Base-by-base conservation (phyloP, 371 early-diverging fungal species). In the Sporodiniella umbellata region DNA sequence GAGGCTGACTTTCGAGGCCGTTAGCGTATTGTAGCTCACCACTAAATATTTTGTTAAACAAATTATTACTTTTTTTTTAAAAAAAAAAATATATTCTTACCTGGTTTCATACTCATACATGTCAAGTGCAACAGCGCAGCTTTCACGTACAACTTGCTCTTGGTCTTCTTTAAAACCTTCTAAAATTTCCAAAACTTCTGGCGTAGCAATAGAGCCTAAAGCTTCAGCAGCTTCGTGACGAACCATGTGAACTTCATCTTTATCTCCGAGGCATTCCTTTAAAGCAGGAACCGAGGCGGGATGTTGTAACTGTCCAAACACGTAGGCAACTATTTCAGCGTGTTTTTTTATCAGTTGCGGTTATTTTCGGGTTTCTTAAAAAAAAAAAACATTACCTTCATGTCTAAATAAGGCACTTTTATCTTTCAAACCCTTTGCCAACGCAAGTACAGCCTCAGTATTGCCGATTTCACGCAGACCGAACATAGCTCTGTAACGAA, bases 171-270 rank as follows among this genome's bases (percentile, higher is more conserved):
- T 71, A 64, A 84, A 96, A 57, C 83, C 59, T 44, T 83, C 62
- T 38, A 99, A 79, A 15, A 85, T 81, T 11, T 81, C 78, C 35
- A 92, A 69, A 37, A 89, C 88, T 68, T 98, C 95, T 26, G 92
- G 86, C 4, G 92, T 92, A 28, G 96, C 99, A 65, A 99, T 95
- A 2, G 96, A 92, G n/a, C 99, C 99, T 45, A 99, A 75, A 6
- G 99, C 99, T 78, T 99, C 99, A 21, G 99, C 99, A 51, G 92
- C 90, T 76, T 99, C 99, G 65, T 99, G 99, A 26, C 99, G 88
- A 7, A 99, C 99, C 98, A 99, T 99, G 51, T 88, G 79, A 18
- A 81, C 86, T 70, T 99, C 99, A 12, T 71, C 60, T 17, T 74
- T 53, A 62, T 95, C 88, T 33, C 74, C 71, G 37, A 93, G 72